Evolutionary conservation across 164 flowering plant species (phyloP), one percentile per base, ranked within the genome.

Genomic region (Saururus chinensis): DNA sequence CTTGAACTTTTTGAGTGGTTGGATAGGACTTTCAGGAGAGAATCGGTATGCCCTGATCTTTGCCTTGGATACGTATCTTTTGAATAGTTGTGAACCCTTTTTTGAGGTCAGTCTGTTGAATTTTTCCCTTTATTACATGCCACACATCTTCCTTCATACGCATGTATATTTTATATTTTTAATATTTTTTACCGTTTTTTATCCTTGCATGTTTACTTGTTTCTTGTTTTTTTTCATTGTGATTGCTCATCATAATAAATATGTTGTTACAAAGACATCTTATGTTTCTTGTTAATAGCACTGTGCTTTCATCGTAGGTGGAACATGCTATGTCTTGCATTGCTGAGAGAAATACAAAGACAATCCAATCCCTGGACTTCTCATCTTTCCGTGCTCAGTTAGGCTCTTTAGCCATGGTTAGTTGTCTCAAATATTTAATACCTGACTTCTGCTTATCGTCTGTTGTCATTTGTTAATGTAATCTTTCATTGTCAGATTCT

Each of bases 1-100:
- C 88, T 95, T 70, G 88, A 82, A 72, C 81, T 95, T 67, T 82
- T 84, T 78, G 97, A 95, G 71, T 91, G 99, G 99, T 93, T 90
- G 4, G 97, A 91, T 75, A 71, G 73, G 66, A 80, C 99, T 71
- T 85, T 85, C 72, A 75, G 63, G 61, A 84, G 64, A 79, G 80
- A 80, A 70, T 82, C 88, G 61, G 99, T 91, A 89, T 49, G 84
- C 8, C 70, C 68, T 61, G 40, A 41, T 52, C 57, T 69, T 51
- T 8, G 60, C 4, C 17, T 45, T 45, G 49, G 14, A 12, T 45
- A 45, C 49, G 7, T 45, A 9, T 45, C 49, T 17, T 41, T 1
- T 17, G 37, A 6, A 30, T 41, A 41, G 45, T 8, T 41, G 12
- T 41, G 45, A n/a, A n/a, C n/a, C 3, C 45, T 8, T 41, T 41